These are phyloP conservation scores for Gamarada debralockiae DNA, from an alignment of 495 filamentous ascomycete species.

Conservation along the genomic window DNA sequence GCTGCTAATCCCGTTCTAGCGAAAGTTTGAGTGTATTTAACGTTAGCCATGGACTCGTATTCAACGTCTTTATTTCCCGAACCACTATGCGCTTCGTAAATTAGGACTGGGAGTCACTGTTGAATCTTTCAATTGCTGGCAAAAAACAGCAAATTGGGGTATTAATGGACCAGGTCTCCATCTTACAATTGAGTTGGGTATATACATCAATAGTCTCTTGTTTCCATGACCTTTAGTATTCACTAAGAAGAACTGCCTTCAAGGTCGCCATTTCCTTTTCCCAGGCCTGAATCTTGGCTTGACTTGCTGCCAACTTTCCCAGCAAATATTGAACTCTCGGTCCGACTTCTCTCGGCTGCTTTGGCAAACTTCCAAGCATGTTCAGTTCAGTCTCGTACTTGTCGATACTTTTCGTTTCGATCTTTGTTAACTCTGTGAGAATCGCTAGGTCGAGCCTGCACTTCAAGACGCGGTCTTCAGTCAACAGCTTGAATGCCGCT, in stretches of 20 bases:
- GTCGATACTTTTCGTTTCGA: constrained; percentile 69
- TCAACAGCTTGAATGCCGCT: constrained; percentile 70
- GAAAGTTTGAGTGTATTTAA: no score
- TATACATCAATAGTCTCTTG: neutral
- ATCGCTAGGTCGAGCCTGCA: constrained; percentile 72
- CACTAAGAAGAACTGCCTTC: constrained; percentile 52
- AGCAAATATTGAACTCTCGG: constrained; percentile 67
- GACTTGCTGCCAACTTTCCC: constrained; percentile 63
- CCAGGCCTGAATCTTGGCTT: constrained; percentile 69
- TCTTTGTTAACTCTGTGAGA: constrained; percentile 60
- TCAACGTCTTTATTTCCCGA: no score
- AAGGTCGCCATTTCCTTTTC: constrained; percentile 67
- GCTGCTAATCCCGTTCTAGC: no score
- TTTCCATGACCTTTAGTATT: constrained; percentile 13
- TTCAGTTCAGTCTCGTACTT: constrained; percentile 78
- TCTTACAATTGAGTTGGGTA: constrained; percentile 17
- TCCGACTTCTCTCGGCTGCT: constrained; percentile 56
- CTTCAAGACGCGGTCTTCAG: constrained; percentile 66
- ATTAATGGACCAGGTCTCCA: neutral
- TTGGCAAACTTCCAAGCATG: constrained; percentile 55
- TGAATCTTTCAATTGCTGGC: no score
- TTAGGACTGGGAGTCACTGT: no score
- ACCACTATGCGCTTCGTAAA: no score
- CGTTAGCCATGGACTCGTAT: no score
- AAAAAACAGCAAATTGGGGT: neutral